Conservation (phyloP, 2,329 filamentous ascomycete species). For the Ophiostoma quercus region DNA sequence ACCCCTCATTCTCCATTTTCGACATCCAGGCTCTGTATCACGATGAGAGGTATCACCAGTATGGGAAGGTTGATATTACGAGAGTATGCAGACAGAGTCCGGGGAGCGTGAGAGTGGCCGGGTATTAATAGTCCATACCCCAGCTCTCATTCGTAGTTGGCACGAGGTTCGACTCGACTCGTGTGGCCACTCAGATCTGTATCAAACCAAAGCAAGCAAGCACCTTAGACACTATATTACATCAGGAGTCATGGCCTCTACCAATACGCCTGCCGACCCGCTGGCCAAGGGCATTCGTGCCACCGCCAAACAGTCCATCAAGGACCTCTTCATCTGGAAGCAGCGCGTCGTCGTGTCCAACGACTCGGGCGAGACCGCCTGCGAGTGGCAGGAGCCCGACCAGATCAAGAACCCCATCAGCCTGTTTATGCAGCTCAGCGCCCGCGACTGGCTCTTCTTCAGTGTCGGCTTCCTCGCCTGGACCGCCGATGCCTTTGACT, state of each 20-base stretch:
- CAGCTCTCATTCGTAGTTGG: background rate
- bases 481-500: slow-evolving; percentile 19
- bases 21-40: background rate
- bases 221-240: background rate
- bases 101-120: background rate
- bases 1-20: background rate
- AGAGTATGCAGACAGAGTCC: background rate
- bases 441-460: slow-evolving; percentile 15
- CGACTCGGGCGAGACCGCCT: background rate
- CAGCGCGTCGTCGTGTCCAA: slow-evolving; percentile 8
- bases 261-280: background rate
- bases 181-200: background rate
- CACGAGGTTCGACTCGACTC: background rate
- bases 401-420: slow-evolving; percentile 1
- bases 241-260: background rate
- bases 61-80: background rate
- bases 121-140: background rate
- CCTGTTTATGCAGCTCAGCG: background rate
- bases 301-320: slow-evolving; percentile 1
- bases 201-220: background rate
- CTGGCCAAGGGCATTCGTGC: slow-evolving; percentile 7
- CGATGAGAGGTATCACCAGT: background rate
- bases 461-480: slow-evolving; percentile 17
- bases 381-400: slow-evolving; percentile 5
- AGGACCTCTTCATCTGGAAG: background rate